Evolutionary conservation across 305 asterid genomes (phyloP).

Genomic region (Rubia occidens): DNA sequence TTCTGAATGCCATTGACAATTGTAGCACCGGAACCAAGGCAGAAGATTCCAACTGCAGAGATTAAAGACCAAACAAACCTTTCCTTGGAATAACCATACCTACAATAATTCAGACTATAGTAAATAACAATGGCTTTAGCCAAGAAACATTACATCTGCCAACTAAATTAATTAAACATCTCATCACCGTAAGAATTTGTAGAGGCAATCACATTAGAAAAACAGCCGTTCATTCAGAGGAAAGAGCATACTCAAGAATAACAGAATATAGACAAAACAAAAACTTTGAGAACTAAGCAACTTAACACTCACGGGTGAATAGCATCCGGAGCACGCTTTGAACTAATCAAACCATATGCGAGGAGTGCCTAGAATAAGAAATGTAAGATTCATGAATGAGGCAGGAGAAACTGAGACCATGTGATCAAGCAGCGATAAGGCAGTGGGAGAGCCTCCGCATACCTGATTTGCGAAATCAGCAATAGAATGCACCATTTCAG

Average conservation of each 20-base stretch:
- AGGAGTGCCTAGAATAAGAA: constrained; percentile 65
- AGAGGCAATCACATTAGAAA: not conserved
- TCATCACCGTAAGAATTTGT: not conserved
- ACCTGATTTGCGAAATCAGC: constrained; percentile 99
- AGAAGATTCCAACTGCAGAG: constrained; percentile 93
- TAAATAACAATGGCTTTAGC: constrained; percentile 14
- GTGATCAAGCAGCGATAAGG: not conserved
- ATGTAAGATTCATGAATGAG: constrained; percentile 15
- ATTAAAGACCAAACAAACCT: constrained; percentile 98
- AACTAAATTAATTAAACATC: not conserved
- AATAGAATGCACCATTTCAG: constrained; percentile 87
- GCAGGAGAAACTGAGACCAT: constrained; percentile 2
- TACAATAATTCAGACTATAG: constrained; percentile 29
- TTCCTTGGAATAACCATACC: constrained; percentile 97
- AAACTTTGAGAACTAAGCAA: constrained; percentile 2
- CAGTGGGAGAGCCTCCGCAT: not conserved
- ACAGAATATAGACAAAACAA: not conserved
- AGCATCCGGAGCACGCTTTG: constrained; percentile 96
- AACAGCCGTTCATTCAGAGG: not conserved
- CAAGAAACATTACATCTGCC: not conserved
- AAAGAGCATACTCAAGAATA: not conserved
- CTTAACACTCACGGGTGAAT: constrained; percentile 77
- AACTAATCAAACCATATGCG: constrained; percentile 91
- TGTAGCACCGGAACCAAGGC: constrained; percentile 97
- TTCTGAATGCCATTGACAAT: constrained; percentile 88